A percentile compares a stretch with the other conserved stretches of the same genome.
Evolutionary conservation across 1,284 basidiomycete genomes (phyloP).

Genomic region (Flammula alnicola): DNA sequence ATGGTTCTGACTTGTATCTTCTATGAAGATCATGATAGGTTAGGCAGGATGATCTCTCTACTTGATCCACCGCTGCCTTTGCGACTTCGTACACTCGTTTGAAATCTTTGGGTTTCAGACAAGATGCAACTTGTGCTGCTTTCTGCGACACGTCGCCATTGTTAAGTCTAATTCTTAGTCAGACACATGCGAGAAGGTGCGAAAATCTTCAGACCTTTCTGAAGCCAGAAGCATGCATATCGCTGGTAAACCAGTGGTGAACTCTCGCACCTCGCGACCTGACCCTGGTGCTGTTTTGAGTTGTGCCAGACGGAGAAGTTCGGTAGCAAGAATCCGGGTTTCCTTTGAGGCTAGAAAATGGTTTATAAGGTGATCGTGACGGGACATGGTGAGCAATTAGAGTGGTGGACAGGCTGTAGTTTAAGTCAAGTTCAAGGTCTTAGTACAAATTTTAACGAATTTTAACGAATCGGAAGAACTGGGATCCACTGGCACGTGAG

Average conservation of each 20-base stretch:
- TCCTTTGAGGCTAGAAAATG: constrained; percentile 30
- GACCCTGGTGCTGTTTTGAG: constrained; percentile 35
- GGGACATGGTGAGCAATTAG: constrained; percentile 24
- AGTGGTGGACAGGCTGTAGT: too few species aligned
- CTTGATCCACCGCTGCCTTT: constrained; percentile 31
- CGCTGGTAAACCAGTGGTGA: constrained; percentile 34
- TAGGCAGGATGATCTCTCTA: constrained; percentile 14
- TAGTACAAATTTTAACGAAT: too few species aligned
- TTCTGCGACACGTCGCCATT: constrained; percentile 32
- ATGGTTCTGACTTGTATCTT: constrained; percentile 20
- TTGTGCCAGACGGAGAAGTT: constrained; percentile 29
- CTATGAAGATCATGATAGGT: constrained; percentile 22
- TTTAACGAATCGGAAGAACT: too few species aligned
- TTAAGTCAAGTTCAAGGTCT: too few species aligned
- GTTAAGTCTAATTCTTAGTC: constrained; percentile 30
- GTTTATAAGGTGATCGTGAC: constrained; percentile 32
- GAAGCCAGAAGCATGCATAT: constrained; percentile 38
- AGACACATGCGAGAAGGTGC: not conserved
- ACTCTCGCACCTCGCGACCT: constrained; percentile 32
- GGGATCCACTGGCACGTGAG: too few species aligned
- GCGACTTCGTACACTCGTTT: constrained; percentile 33
- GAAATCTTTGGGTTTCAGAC: constrained; percentile 37
- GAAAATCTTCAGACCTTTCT: constrained; percentile 26
- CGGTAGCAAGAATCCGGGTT: constrained; percentile 27
- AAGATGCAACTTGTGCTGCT: constrained; percentile 37